A percentile compares a stretch with the other conserved stretches of the same genome.
Conservation (phyloP, 371 early-diverging fungal genomes). For the Dichotomocladium elegans region DNA sequence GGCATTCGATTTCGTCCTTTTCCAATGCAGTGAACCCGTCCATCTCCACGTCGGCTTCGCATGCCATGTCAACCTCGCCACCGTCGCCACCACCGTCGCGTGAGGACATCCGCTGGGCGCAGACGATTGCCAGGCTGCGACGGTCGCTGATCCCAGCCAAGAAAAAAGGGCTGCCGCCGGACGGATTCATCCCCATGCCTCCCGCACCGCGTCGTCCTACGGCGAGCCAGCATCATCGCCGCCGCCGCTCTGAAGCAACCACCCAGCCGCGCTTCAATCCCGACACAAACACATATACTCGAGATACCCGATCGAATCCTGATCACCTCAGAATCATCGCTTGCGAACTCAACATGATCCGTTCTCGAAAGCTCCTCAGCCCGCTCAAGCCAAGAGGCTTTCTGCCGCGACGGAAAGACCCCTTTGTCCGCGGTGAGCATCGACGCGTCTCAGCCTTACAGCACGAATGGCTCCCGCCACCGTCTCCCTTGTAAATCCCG, state of each 20-base stretch:
- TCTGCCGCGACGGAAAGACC: conserved; percentile 53
- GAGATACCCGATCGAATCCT: conserved; percentile 59
- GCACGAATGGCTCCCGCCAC: no score
- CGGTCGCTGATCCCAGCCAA: conserved; percentile 12
- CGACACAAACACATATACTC: conserved; percentile 45
- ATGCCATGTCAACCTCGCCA: conserved; percentile 33
- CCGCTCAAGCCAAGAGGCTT: conserved; percentile 60
- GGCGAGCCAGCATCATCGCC: conserved; percentile 31
- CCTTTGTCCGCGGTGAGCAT: conserved; percentile 32
- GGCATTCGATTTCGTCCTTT: conserved; percentile 34
- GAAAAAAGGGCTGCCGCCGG: background rate
- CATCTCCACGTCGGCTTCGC: conserved; percentile 25
- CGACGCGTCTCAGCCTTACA: conserved; percentile 25
- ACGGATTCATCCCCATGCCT: conserved; percentile 31
- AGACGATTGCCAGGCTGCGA: conserved; percentile 19
- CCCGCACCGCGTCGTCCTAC: conserved; percentile 30
- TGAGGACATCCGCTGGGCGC: conserved; percentile 10
- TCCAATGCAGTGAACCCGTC: conserved; percentile 19
- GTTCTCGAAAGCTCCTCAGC: conserved; percentile 47
- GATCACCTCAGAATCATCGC: conserved; percentile 62
- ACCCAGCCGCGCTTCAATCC: conserved; percentile 50
- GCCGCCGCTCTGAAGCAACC: conserved; percentile 47
- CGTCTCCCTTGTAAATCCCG: no score
- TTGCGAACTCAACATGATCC: conserved; percentile 58
- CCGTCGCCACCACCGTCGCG: conserved; percentile 6